A percentile compares a stretch with the other conserved stretches of the same genome.
Conservation (phyloP, 2,329 filamentous ascomycete species). For the Aspergillus ibericus region DNA sequence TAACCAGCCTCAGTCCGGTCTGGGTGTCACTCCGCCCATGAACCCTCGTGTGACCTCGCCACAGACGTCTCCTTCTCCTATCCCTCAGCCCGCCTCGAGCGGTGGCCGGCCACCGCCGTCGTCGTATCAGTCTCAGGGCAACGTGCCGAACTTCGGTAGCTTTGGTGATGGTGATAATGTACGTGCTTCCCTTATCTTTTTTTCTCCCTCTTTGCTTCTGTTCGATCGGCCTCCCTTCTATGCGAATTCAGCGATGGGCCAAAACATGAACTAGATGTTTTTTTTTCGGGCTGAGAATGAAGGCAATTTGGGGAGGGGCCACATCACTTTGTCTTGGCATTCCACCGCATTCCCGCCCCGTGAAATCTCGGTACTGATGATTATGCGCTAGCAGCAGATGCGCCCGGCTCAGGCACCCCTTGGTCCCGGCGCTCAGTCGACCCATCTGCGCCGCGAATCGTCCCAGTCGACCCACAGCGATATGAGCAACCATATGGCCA, state of each 20-base stretch:
- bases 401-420: constrained; percentile 65
- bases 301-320: constrained; percentile 1
- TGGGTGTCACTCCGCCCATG: constrained; percentile 54
- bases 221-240: background rate
- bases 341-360: constrained; percentile 4
- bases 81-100: constrained; percentile 82
- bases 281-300: background rate
- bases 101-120: constrained; percentile 83
- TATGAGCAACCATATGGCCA: constrained; percentile 59
- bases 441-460: constrained; percentile 82
- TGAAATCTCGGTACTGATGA: constrained; percentile 21
- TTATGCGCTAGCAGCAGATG: constrained; percentile 52
- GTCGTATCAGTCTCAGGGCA: constrained; percentile 67
- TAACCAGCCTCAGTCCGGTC: constrained; percentile 41
- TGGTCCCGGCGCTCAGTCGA: constrained; percentile 63
- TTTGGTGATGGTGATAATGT: constrained; percentile 75
- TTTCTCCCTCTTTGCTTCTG: background rate
- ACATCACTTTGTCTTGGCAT: constrained; percentile 16
- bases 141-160: constrained; percentile 78
- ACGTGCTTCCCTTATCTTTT: constrained; percentile 41
- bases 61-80: constrained; percentile 85
- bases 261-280: background rate
- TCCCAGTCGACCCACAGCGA: constrained; percentile 79
- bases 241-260: background rate
- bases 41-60: constrained; percentile 80